Base-by-base conservation (phyloP, 1,139 yeast genomes). In the Candida anutae region DNA sequence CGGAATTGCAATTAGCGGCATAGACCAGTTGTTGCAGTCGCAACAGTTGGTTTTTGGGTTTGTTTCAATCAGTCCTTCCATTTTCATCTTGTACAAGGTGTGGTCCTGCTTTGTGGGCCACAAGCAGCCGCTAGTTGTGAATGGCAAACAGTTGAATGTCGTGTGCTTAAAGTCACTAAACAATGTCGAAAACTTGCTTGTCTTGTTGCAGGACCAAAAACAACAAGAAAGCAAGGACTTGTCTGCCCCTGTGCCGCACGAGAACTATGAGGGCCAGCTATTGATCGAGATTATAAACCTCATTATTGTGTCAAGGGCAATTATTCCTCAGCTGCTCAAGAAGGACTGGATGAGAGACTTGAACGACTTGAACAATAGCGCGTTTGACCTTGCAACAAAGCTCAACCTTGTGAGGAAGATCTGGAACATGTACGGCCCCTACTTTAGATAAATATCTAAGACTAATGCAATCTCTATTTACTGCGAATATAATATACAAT, bases 41-140 rank as follows among this genome's bases (percentile, higher is more conserved):
- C 98, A 90, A 56, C 95, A 90, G 50, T 69, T 90, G 29, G 93
- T 90, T 15, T 85, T 90, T 58, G 96, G 95, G 2, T 62, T 84
- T 22, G 83, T 90, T 15, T 94, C 96, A 1, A 77, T 93, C 5
- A 72, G 90, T 25, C 98, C 98, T 0, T 76, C 88, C 16, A 46
- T 77, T 6, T 48, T 82, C 22, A 68, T 81, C n/a, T 43, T 74
- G 3, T 68, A 74, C 50, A 67, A 64, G 41, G 31, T 62, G 5
- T 43, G 58, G 30, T 49, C 42, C 19, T 49, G 51, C 23, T 34
- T 53, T 21, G 38, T 53, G 21, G 37, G 45, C 31, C 43, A 57
- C 20, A 64, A 66, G 16, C n/a, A n/a, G n/a, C 65, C 69, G 30
- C 46, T 68, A 29, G 40, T 55, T 29, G 44, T 63, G 31, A 54